Evolutionary conservation across 805 yeast genomes (phyloP).

Genomic region (Kuraishia molischiana): DNA sequence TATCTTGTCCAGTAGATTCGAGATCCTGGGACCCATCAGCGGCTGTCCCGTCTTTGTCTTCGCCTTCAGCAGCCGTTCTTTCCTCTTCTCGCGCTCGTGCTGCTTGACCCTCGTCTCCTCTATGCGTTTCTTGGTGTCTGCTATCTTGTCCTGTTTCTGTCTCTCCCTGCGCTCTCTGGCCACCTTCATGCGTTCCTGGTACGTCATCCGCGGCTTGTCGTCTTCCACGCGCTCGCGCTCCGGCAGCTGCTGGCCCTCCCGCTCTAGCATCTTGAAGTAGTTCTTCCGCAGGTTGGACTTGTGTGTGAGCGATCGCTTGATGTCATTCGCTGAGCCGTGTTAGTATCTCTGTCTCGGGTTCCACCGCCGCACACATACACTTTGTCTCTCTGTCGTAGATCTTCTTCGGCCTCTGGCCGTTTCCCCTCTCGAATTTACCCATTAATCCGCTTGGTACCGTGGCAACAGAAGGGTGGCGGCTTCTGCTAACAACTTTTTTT

Average conservation of each 20-base stretch:
- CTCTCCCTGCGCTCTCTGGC: conserved; percentile 38
- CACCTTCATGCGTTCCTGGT: conserved; percentile 32
- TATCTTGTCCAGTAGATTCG: conserved; percentile 68
- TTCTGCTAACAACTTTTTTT: no score
- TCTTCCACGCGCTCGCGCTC: conserved; percentile 16
- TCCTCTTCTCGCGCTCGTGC: conserved; percentile 32
- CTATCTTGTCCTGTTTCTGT: conserved; percentile 28
- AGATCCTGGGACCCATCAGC: conserved; percentile 81
- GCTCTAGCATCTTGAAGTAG: conserved; percentile 69
- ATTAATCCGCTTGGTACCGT: no score
- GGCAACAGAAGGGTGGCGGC: no score
- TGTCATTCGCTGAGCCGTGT: conserved; percentile 43
- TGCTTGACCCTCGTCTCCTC: conserved; percentile 25
- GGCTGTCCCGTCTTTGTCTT: conserved; percentile 81
- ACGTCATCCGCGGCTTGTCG: conserved; percentile 22
- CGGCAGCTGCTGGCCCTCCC: conserved; percentile 54
- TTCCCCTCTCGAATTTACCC: no score
- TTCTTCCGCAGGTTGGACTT: conserved; percentile 73
- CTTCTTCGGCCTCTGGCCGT: not conserved
- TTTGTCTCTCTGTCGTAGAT: not conserved
- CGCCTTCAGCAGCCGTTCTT: conserved; percentile 28
- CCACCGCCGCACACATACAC: not conserved
- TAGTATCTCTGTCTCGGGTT: no score
- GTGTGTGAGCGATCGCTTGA: conserved; percentile 67
- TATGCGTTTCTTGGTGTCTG: conserved; percentile 22